These are phyloP conservation scores for Fusarium anthophilum DNA, from an alignment of 2,329 filamentous ascomycete genomes.

Conservation along the genomic window DNA sequence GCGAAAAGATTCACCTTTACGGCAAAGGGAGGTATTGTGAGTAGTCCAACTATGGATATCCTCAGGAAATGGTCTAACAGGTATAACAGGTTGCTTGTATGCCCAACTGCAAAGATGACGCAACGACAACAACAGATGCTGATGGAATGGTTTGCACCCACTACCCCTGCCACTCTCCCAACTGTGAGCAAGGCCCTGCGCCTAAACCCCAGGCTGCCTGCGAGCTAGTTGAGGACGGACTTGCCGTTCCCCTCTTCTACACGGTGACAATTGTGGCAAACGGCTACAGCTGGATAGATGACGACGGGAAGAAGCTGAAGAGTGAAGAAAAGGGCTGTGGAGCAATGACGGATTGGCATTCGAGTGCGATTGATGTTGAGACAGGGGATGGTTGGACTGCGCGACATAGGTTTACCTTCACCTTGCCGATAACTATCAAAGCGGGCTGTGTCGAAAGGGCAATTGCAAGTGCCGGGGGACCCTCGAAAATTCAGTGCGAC, in stretches of 20 bases:
- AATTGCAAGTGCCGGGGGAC: neutral
- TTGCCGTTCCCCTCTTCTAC: neutral
- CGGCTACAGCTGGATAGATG: neutral
- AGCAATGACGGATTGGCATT: neutral
- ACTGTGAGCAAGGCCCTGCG: neutral
- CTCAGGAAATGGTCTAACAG: fast-evolving
- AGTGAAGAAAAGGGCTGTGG: neutral
- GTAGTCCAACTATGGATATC: fast-evolving
- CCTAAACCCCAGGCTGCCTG: neutral
- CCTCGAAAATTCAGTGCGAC: neutral
- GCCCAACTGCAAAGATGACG: neutral
- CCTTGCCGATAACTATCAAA: neutral
- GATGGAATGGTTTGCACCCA: neutral
- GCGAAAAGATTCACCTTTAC: neutral
- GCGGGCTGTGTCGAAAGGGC: neutral
- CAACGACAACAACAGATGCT: neutral
- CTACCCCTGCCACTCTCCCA: neutral
- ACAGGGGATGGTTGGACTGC: neutral
- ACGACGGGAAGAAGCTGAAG: neutral
- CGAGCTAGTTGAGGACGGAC: neutral
- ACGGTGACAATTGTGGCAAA: neutral
- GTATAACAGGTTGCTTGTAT: neutral
- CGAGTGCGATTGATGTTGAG: neutral
- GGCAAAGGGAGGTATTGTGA: neutral
- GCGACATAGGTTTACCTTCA: neutral